Evolutionary conservation across 768 basidiomycete species (phyloP), one percentile per base, ranked within the genome.

Genomic region (Mycena crocata): DNA sequence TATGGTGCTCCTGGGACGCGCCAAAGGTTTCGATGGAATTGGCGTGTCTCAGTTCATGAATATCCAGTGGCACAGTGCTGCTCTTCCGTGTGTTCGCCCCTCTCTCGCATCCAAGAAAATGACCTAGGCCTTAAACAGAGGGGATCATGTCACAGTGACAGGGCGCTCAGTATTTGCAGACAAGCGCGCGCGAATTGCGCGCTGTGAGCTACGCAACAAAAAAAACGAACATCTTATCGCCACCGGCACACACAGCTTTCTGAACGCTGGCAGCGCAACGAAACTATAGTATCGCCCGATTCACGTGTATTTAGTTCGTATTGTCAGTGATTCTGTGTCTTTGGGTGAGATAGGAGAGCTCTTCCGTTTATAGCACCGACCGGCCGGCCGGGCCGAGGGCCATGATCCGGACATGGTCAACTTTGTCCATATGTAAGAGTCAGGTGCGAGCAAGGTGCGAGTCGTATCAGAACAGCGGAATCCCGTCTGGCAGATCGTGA

Each of bases 21-120:
- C 31, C 10, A 61, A 56, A 14, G 57, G 62, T 7, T 68, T 68
- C 39, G 67, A 68, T 32, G 68, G 68, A 1, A 59, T 58, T 0
- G 68, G 68, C 5, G 52, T 69, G 14, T 57, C 68, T 21, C 50
- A 46, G 4, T 40, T 57, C 9, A 64, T 68, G 62, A 69, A 69
- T 35, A 35, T 69, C 23, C 30, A 69, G 13, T 69, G 68, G 68
- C 68, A 69, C n/a, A 52, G 57, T 13, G 42, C 68, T 1, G 68
- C 63, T 3, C 54, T 39, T 1, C 54, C 62, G 68, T 64, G 35
- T 26, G 63, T 48, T 2, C 40, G 1, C n/a, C n/a, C n/a, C n/a
- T n/a, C n/a, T n/a, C n/a, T n/a, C n/a, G n/a, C n/a, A n/a, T n/a
- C n/a, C 24, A 24, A 32, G 28, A 44, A 13, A 12, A 23, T 0